phyloP scores from a whole-genome alignment of 2,329 filamentous ascomycete genomes.

The Fusarium penzigii region DNA sequence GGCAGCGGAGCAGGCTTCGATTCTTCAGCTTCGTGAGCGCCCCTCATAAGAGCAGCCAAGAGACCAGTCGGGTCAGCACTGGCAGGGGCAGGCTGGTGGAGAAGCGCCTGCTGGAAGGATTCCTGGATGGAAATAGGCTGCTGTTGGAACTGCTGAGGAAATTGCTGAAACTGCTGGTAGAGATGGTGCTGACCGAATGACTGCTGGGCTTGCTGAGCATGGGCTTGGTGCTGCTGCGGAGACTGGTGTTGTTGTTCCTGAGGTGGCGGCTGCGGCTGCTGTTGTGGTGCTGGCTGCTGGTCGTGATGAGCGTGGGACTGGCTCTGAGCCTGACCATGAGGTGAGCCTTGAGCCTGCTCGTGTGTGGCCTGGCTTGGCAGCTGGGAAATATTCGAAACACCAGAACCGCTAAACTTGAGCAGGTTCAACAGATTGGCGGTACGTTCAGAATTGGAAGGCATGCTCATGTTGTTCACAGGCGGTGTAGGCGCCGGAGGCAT shows the following conservation, averaged over 20 bases:
- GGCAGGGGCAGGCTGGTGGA: constrained; percentile 59
- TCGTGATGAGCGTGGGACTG: constrained; percentile 3
- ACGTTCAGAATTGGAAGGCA: constrained; percentile 46
- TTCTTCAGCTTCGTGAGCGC: constrained; percentile 51
- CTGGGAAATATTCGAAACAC: constrained; percentile 32
- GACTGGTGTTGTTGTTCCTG: constrained; percentile 9
- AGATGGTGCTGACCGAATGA: constrained; percentile 26
- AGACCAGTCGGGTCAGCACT: constrained; percentile 58
- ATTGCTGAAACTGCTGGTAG: constrained; percentile 30
- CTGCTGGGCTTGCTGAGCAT: constrained; percentile 15
- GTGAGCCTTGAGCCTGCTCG: constrained; percentile 22
- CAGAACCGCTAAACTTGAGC: constrained; percentile 57
- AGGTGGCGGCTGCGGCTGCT: constrained; percentile 15
- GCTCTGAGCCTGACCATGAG: constrained; percentile 21
- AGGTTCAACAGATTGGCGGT: constrained; percentile 60
- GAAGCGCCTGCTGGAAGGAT: constrained; percentile 37
- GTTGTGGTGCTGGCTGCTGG: constrained; percentile 20
- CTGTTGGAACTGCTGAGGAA: constrained; percentile 19
- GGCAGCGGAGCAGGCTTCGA: constrained; percentile 29
- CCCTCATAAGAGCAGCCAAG: constrained; percentile 62
- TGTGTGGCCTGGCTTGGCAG: constrained; percentile 35
- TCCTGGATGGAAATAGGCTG: constrained; percentile 20
- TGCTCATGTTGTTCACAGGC: constrained; percentile 41
- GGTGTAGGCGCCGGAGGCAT: constrained; percentile 55
- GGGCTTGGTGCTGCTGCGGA: constrained; percentile 25